Base-by-base conservation (phyloP, 1,284 basidiomycete genomes). In the Moesziomyces sp. region DNA sequence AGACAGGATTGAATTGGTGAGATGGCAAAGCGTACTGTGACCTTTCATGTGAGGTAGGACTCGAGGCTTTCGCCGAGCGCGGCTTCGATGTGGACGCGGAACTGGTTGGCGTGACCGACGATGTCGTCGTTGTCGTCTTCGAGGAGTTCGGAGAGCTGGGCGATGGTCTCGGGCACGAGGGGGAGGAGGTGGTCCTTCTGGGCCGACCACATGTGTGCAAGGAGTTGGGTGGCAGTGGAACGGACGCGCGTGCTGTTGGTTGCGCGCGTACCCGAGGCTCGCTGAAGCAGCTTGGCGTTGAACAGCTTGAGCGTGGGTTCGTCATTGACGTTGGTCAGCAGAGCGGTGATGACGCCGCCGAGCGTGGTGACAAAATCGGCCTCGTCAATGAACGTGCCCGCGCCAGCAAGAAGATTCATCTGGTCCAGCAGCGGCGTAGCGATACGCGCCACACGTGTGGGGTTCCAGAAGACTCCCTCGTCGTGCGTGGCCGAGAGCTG, bases 381-480 rank as follows among this genome's bases (percentile, higher is more conserved):
- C 3, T 56, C 24, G 1, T 58, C 48, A 8, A 66, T 35, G 18
- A 60, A 56, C 10, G 46, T 47, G 7, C 21, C n/a, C 26, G 55
- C 50, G 38, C 44, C 6, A 46, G 35, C 57, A 43, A 64, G 55
- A 34, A 65, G 30, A 34, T 52, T 52, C 52, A 93, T 85, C 85
- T 95, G 93, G 24, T 87, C 85, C 19, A 92, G 86, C 24, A 94
- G 81, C 0, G 88, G 85, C 1, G 88, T 84, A 1, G 89, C 83
- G 16, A 93, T 84, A 70, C 89, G 88, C 19, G 89, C 87, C 21
- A 93, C 85, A 61, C 91, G 91, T 71, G 92, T 89, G 63, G 93
- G 90, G 24, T 92, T 90, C 95, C 94, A 97, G 87, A 92, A 97
- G 19, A 92, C 88, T 76, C 91, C 91, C 74, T 97, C 92, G 80